These are phyloP conservation scores for Tetrapisispora namnaoensis DNA, from an alignment of 805 yeast genomes.

Conservation along the genomic window DNA sequence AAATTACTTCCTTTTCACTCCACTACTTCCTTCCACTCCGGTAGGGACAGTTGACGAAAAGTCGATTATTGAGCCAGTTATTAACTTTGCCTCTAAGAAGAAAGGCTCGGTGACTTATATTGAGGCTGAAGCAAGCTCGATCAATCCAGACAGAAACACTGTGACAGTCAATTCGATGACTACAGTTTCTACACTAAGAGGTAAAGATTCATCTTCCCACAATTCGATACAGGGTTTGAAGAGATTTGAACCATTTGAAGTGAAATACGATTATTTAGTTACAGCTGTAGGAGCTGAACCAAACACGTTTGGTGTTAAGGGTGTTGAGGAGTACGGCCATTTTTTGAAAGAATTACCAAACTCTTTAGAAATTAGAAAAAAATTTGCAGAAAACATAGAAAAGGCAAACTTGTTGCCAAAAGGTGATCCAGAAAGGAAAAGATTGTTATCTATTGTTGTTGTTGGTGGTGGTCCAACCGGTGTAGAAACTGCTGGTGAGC, in stretches of 20 bases:
- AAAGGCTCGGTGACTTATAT: conserved; percentile 71
- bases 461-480: conserved; percentile 99
- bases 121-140: conserved; percentile 83
- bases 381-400: conserved; percentile 79
- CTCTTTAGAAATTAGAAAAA: conserved; percentile 70
- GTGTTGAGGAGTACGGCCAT: conserved; percentile 74
- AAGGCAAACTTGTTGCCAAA: conserved; percentile 78
- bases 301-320: conserved; percentile 88
- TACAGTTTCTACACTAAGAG: conserved; percentile 22
- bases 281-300: conserved; percentile 92
- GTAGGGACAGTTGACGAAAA: conserved; percentile 86
- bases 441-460: conserved; percentile 77
- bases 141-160: conserved; percentile 66
- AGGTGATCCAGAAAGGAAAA: conserved; percentile 70
- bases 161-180: conserved; percentile 47
- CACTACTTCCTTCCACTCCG: conserved; percentile 84
- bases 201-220: conserved; percentile 5
- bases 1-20: conserved; percentile 89
- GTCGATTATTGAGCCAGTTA: conserved; percentile 90
- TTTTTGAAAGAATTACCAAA: conserved; percentile 86
- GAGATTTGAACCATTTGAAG: conserved; percentile 35
- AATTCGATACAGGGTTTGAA: conserved; percentile 31
- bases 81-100: conserved; percentile 71
- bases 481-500: conserved; percentile 93
- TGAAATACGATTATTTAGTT: conserved; percentile 72